Evolutionary conservation across 176 grass and related monocot species (phyloP), one percentile per base, ranked within the genome.

Genomic region (Zoysia pacifica): DNA sequence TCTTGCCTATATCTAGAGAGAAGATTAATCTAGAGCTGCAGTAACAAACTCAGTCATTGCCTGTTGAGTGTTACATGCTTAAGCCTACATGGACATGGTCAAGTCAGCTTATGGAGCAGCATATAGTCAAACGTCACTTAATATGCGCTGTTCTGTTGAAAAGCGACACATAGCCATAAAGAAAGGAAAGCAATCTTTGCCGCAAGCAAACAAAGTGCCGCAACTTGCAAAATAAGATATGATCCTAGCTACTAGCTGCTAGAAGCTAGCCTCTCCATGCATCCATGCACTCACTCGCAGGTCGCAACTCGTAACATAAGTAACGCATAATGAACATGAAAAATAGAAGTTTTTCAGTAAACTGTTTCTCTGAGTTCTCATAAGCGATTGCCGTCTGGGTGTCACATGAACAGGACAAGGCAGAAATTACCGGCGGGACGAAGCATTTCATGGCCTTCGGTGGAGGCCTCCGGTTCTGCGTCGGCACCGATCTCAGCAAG

Each of bases 371-470:
- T 53, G 37, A 48, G 73, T 6, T 69, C 75, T 63, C 10, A 81
- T 66, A 16, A 83, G 52, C 39, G 52, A 79, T 2, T 61, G 6
- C 41, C 6, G 2, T 62, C 13, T 40, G 9, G 49, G n/a, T 72
- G 14, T 72, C 20, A 38, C 56, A 85, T 85, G 82, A 13, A n/a
- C 78, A 85, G 82, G 83, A 53, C 66, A 91, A 87, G 82, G 46
- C 5, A 42, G 86, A 93, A 65, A 77, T 91, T 49, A 81, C 48
- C 3, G 81, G 93, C 35, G 91, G 88, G 18, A 87, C 90, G 2
- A 93, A 89, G 77, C 80, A 91, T 62, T 97, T 93, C 74, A 87
- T 97, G 90, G 93, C 90, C 36, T 91, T 93, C 53, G 91, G 91
- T 58, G 93, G 83, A 16, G 90, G 91, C n/a, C 52, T 91, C 42